phyloP scores from a whole-genome alignment of 179 eudicot genomes.

The Spinacia oleracea region DNA sequence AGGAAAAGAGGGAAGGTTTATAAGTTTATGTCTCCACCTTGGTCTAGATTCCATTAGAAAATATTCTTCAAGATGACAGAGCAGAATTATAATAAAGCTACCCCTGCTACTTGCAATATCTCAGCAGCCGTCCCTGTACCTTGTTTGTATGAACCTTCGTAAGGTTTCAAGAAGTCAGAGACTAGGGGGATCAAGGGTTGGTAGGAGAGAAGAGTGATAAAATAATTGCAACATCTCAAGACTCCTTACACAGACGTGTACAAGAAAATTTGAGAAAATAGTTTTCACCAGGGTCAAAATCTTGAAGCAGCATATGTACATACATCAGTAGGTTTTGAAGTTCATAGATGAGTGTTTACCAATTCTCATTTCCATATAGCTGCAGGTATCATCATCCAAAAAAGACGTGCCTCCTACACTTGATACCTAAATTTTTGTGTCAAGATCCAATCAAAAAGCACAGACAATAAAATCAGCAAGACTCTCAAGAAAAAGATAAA shows the following conservation, averaged over 20 bases:
- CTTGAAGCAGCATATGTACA: not conserved
- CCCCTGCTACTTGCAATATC: not conserved
- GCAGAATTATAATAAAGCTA: not conserved
- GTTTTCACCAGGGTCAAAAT: not conserved
- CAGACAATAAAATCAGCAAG: not conserved
- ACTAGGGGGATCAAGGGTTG: too few species aligned
- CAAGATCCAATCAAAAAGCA: not conserved
- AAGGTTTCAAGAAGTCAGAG: too few species aligned
- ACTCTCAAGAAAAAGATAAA: not conserved
- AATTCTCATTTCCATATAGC: too few species aligned
- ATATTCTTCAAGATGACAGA: not conserved
- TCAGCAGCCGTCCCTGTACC: not conserved
- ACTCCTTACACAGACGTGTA: not conserved
- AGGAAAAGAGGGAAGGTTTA: not conserved
- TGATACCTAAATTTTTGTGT: constrained; percentile 7
- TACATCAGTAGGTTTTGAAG: not conserved
- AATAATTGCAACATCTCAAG: not conserved
- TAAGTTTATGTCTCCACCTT: not conserved
- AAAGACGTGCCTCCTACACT: not conserved
- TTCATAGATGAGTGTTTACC: not conserved
- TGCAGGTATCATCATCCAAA: too few species aligned
- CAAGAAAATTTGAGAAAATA: constrained; percentile 5
- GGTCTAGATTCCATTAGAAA: not conserved
- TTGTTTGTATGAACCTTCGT: too few species aligned
- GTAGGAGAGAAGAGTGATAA: too few species aligned